These are phyloP conservation scores for Phytophthora sp. DNA, from an alignment of 352 stramenopile genomes.

Conservation along the genomic window DNA sequence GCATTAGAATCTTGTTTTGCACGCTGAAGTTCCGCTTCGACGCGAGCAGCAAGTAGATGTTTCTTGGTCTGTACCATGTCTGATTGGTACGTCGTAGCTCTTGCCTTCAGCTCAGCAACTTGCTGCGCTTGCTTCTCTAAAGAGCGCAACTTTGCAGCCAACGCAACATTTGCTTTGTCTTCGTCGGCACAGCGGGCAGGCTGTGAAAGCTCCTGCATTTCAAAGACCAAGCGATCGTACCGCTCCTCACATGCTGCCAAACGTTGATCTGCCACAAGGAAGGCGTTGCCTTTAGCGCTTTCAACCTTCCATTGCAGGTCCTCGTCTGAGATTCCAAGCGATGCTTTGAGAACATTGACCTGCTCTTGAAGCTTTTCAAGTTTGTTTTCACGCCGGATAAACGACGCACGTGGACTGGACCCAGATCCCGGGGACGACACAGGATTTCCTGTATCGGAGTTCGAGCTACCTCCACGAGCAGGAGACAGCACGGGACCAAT, in stretches of 20 bases:
- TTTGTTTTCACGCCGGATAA: conserved; percentile 56
- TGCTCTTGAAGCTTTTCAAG: conserved; percentile 75
- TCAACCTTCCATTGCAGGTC: conserved; percentile 84
- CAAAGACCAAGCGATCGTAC: conserved; percentile 72
- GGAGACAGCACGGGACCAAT: conserved; percentile 33
- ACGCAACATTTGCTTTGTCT: conserved; percentile 55
- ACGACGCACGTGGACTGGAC: conserved; percentile 28
- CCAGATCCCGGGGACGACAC: background rate
- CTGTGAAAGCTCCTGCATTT: conserved; percentile 59
- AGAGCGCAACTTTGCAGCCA: conserved; percentile 53
- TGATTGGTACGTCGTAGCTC: conserved; percentile 34
- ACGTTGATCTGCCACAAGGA: conserved; percentile 61
- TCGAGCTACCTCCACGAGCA: background rate
- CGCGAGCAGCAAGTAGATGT: conserved; percentile 41
- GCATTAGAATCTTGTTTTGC: conserved; percentile 23
- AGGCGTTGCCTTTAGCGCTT: conserved; percentile 75
- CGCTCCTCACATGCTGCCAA: conserved; percentile 63
- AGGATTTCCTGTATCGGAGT: background rate
- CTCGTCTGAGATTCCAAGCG: conserved; percentile 75
- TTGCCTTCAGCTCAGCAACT: conserved; percentile 49
- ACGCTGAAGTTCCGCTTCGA: conserved; percentile 49
- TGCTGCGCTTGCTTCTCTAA: conserved; percentile 44
- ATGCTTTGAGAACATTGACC: conserved; percentile 75
- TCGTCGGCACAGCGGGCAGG: conserved; percentile 44
- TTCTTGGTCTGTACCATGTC: conserved; percentile 55